A percentile compares a stretch with the other conserved stretches of the same genome.
Evolutionary conservation across 1,284 basidiomycete genomes (phyloP).

Genomic region (Ceratobasidium sp.): DNA sequence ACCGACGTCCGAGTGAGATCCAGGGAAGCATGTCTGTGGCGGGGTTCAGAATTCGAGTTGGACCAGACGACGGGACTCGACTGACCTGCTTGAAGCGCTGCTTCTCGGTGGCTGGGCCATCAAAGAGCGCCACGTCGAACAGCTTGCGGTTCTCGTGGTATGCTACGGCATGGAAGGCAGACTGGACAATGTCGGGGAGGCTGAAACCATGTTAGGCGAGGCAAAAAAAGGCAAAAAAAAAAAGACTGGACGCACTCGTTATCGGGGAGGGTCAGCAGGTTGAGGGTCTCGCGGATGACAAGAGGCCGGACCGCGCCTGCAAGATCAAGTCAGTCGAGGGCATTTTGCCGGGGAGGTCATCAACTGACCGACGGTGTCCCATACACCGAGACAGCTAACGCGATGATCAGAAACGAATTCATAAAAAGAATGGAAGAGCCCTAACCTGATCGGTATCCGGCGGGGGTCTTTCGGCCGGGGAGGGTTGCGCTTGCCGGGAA

Average conservation of each 20-base stretch:
- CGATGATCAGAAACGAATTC: background rate
- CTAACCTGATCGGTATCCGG: slow-evolving; percentile 8
- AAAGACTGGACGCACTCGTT: background rate
- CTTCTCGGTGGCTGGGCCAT: background rate
- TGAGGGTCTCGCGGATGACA: background rate
- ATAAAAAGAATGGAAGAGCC: background rate
- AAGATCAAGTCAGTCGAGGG: background rate
- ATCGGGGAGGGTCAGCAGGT: slow-evolving; percentile 11
- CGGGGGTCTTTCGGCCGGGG: background rate
- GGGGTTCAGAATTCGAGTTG: background rate
- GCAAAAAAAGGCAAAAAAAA: background rate
- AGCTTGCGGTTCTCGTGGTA: slow-evolving; percentile 38
- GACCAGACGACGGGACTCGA: background rate
- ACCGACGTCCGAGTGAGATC: slow-evolving; percentile 38
- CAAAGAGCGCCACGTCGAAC: slow-evolving; percentile 12
- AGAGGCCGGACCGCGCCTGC: slow-evolving; percentile 8
- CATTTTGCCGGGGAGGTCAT: background rate
- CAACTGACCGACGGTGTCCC: slow-evolving; percentile 33
- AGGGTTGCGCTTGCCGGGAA: background rate
- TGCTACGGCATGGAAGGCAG: slow-evolving; percentile 35
- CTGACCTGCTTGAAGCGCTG: slow-evolving; percentile 14
- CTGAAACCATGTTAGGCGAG: background rate
- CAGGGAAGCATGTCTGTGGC: slow-evolving; percentile 37
- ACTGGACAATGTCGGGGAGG: slow-evolving; percentile 31
- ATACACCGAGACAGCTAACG: slow-evolving; percentile 23